Percentiles rank a stretch among this genome's conserved stretches.
Evolutionary conservation across 2,329 filamentous ascomycete genomes (phyloP).

Genomic region (Hypoxylon sp.): DNA sequence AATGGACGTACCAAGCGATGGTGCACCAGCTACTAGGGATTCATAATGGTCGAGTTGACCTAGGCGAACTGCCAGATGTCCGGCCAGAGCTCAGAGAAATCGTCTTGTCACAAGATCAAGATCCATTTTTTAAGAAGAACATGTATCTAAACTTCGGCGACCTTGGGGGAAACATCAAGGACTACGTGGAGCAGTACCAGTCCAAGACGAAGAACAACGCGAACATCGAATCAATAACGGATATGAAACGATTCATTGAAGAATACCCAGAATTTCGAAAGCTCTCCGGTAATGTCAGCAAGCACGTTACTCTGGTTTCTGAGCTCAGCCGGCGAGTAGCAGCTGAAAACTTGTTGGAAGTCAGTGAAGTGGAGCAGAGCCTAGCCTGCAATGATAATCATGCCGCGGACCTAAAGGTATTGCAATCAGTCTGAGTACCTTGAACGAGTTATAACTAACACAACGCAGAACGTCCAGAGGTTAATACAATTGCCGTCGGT

Average conservation of each 20-base stretch:
- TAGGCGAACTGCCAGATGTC: conserved; percentile 85
- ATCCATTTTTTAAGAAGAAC: conserved; percentile 98
- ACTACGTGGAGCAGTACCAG: conserved; percentile 98
- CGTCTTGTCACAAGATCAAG: conserved; percentile 94
- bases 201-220: conserved; percentile 96
- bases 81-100: conserved; percentile 92
- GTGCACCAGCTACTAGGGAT: conserved; percentile 96
- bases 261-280: conserved; percentile 99
- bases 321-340: conserved; percentile 91
- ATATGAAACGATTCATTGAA: conserved; percentile 99
- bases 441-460: conserved; percentile 40
- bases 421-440: background rate
- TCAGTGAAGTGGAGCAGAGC: conserved; percentile 96
- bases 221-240: conserved; percentile 95
- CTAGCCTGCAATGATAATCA: conserved; percentile 98
- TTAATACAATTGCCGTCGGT: conserved; percentile 85
- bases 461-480: conserved; percentile 78
- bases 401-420: conserved; percentile 86
- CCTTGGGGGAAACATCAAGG: conserved; percentile 94
- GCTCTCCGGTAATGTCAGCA: conserved; percentile 96
- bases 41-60: conserved; percentile 91
- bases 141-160: conserved; percentile 99
- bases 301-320: conserved; percentile 95
- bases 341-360: conserved; percentile 88
- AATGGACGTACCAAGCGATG: conserved; percentile 99